Percentiles rank a stretch among this genome's conserved stretches.
Evolutionary conservation across 164 flowering plant species (phyloP).

Genomic region (Sextonia rubra): DNA sequence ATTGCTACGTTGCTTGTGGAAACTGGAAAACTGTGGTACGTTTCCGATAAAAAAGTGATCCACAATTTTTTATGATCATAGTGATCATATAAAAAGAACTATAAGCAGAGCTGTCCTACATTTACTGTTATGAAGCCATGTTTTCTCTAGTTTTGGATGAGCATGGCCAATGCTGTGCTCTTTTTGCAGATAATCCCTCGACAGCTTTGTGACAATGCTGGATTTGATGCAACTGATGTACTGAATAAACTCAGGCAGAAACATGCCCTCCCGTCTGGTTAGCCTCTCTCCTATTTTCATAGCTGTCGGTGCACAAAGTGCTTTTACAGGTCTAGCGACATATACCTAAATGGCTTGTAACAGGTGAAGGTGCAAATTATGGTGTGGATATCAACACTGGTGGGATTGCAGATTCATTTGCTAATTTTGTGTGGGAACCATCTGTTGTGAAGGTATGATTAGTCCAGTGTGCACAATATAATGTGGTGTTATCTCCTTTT

Average conservation of each 20-base stretch:
- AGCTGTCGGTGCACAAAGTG: background rate
- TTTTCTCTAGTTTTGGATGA: no score
- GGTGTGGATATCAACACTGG: conserved; percentile 98
- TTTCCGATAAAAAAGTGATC: no score
- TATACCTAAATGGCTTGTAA: conserved; percentile 5
- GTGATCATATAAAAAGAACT: no score
- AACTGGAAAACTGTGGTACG: no score
- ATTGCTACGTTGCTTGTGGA: no score
- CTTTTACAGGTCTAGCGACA: background rate
- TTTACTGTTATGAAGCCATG: no score
- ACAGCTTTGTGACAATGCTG: conserved; percentile 98
- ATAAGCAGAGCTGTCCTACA: no score
- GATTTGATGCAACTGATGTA: conserved; percentile 99
- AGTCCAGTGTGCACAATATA: background rate
- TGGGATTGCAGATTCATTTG: conserved; percentile 88
- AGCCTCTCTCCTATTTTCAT: conserved; percentile 8
- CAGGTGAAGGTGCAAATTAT: conserved; percentile 90
- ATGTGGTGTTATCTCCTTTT: background rate
- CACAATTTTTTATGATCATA: no score
- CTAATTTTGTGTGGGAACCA: conserved; percentile 99
- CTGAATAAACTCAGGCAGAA: conserved; percentile 95
- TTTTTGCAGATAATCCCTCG: conserved; percentile 78
- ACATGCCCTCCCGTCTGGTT: conserved; percentile 94
- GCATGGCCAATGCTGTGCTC: background rate
- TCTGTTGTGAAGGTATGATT: conserved; percentile 82